These are phyloP conservation scores for Trichoderma reesei DNA, from an alignment of 495 filamentous ascomycete genomes.

Conservation along the genomic window DNA sequence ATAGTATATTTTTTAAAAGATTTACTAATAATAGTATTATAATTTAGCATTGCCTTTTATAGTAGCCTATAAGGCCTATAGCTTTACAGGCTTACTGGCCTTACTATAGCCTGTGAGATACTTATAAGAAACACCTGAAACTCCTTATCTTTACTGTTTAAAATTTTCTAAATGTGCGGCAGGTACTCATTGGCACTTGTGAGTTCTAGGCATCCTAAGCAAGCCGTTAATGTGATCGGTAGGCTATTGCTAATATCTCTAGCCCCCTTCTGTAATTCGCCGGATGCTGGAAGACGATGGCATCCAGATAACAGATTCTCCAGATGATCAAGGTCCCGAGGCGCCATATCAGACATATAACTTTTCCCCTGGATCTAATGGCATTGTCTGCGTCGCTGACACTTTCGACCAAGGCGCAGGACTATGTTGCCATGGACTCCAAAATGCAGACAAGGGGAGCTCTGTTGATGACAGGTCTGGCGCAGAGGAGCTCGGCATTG, in stretches of 20 bases:
- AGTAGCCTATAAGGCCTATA: neutral
- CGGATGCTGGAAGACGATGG: constrained; percentile 60
- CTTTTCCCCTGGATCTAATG: constrained; percentile 80
- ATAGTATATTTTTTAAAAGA: neutral
- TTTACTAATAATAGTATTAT: neutral
- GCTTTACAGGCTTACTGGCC: neutral
- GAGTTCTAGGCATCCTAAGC: constrained; percentile 20
- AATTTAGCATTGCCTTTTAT: constrained; percentile 1
- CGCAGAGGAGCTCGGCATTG: neutral
- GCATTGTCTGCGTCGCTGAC: constrained; percentile 78
- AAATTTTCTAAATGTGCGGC: constrained; percentile 56
- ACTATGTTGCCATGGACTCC: neutral
- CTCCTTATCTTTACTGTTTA: too few relatives aligned
- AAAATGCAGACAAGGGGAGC: constrained; percentile 11
- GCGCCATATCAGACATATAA: constrained; percentile 77
- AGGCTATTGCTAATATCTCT: constrained; percentile 8
- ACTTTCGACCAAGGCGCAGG: constrained; percentile 45
- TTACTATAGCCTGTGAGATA: neutral
- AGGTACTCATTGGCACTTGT: constrained; percentile 76
- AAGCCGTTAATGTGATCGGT: neutral
- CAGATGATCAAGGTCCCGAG: constrained; percentile 47
- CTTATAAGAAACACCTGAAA: too few relatives aligned
- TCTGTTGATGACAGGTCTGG: neutral
- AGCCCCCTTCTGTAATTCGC: constrained; percentile 57
- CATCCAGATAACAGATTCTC: constrained; percentile 68